Percentiles rank a stretch among this genome's conserved stretches.
Conservation (phyloP, 495 filamentous ascomycete genomes). For the Tricharina praecox region DNA sequence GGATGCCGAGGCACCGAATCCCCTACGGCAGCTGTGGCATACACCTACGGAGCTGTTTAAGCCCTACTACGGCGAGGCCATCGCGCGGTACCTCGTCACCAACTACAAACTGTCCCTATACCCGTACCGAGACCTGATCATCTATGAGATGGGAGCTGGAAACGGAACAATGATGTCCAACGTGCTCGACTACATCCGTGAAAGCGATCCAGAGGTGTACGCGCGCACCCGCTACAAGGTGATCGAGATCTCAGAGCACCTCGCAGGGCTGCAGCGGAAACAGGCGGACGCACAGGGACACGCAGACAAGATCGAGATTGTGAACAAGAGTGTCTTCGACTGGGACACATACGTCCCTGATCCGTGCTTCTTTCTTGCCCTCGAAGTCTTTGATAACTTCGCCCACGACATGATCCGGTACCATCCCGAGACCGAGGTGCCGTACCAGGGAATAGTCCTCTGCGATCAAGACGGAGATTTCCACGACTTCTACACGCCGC, state of each 20-base stretch:
- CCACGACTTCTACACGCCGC: conserved; percentile 70
- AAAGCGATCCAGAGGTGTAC: conserved; percentile 79
- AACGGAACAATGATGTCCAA: conserved; percentile 97
- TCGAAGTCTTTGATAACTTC: conserved; percentile 98
- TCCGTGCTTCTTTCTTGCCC: conserved; percentile 94
- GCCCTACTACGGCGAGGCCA: conserved; percentile 91
- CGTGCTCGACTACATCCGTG: conserved; percentile 89
- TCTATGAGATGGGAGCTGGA: conserved; percentile 97
- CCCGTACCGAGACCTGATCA: conserved; percentile 90
- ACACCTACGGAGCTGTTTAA: conserved; percentile 94
- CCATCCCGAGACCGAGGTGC: conserved; percentile 51
- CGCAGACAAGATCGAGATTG: conserved; percentile 70
- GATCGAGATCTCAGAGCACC: conserved; percentile 75
- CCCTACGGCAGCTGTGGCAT: conserved; percentile 88
- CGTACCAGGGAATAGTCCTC: conserved; percentile 71
- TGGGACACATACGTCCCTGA: conserved; percentile 72
- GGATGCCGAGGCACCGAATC: conserved; percentile 48
- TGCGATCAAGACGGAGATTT: conserved; percentile 80
- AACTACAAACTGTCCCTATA: conserved; percentile 92
- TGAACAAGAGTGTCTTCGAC: conserved; percentile 86
- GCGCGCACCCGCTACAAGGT: conserved; percentile 83
- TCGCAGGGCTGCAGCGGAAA: conserved; percentile 55
- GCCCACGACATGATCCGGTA: conserved; percentile 87
- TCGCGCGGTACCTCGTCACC: conserved; percentile 79
- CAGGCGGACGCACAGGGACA: conserved; percentile 51